A percentile compares a stretch with the other conserved stretches of the same genome.
Evolutionary conservation across 176 grass and related monocot species (phyloP).

Genomic region (Leersia perrieri): DNA sequence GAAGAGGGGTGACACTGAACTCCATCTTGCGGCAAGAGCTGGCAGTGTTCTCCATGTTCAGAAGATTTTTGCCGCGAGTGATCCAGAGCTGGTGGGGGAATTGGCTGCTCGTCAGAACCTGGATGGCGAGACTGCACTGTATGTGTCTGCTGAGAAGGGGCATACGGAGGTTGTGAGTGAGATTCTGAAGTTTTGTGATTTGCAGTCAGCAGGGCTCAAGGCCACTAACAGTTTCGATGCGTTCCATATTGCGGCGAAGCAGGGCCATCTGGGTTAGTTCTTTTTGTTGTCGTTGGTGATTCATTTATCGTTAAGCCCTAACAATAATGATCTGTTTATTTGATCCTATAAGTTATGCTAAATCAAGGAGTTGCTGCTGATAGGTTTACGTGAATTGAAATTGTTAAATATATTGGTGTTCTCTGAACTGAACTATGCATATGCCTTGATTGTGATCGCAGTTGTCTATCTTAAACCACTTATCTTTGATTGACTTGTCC

Average conservation of each 20-base stretch:
- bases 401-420: constrained; percentile 11
- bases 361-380: constrained; percentile 11
- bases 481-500: constrained; percentile 16
- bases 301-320: neutral
- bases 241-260: constrained; percentile 86
- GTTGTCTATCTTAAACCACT: constrained; percentile 5
- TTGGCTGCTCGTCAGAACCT: constrained; percentile 62
- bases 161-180: constrained; percentile 68
- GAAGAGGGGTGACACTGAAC: constrained; percentile 66
- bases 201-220: constrained; percentile 71
- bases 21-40: constrained; percentile 82
- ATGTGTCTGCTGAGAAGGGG: constrained; percentile 82
- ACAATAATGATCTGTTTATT: neutral
- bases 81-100: constrained; percentile 43
- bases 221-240: constrained; percentile 77
- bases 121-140: constrained; percentile 80
- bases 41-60: constrained; percentile 61
- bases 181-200: constrained; percentile 66
- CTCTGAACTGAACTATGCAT: neutral
- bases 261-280: constrained; percentile 86
- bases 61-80: constrained; percentile 59
- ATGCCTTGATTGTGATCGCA: neutral
- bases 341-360: neutral
- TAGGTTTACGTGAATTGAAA: neutral
- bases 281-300: neutral